A percentile compares a stretch with the other conserved stretches of the same genome.
Evolutionary conservation across 2,329 filamentous ascomycete species (phyloP).

Genomic region (Knufia petricola): DNA sequence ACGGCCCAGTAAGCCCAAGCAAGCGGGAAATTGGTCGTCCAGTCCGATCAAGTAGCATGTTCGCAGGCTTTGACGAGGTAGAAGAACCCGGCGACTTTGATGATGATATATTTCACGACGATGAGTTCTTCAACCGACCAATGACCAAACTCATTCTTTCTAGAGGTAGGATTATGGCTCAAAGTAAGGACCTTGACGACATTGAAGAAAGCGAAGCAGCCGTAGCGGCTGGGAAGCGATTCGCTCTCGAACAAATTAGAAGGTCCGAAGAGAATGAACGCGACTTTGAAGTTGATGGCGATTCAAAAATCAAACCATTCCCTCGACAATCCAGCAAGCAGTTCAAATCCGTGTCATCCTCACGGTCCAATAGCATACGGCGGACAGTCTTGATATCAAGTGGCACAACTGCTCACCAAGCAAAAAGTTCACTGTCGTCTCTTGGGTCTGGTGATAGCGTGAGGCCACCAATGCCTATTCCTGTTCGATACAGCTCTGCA

Average conservation of each 20-base stretch:
- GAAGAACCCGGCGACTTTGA: slow-evolving; percentile 31
- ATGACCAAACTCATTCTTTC: slow-evolving; percentile 35
- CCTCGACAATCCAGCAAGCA: slow-evolving; percentile 5
- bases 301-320: not conserved
- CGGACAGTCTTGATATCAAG: slow-evolving; percentile 72
- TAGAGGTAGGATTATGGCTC: slow-evolving; percentile 34
- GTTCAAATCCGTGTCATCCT: slow-evolving; percentile 19
- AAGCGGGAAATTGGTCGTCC: slow-evolving; percentile 53
- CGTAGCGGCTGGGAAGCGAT: slow-evolving; percentile 16
- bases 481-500: slow-evolving; percentile 76
- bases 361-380: slow-evolving; percentile 55
- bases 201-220: slow-evolving; percentile 26
- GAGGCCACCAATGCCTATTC: slow-evolving; percentile 76
- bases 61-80: slow-evolving; percentile 72
- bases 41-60: slow-evolving; percentile 72
- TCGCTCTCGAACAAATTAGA: slow-evolving; percentile 18
- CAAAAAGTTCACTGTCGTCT: slow-evolving; percentile 46
- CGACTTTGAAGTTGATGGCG: slow-evolving; percentile 9
- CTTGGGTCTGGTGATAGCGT: slow-evolving; percentile 37
- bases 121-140: slow-evolving; percentile 37
- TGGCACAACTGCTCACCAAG: slow-evolving; percentile 61
- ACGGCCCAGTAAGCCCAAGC: slow-evolving; percentile 57
- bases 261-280: slow-evolving; percentile 19
- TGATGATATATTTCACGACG: slow-evolving; percentile 29
- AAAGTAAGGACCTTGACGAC: slow-evolving; percentile 28